These are phyloP conservation scores for Calonectria fujianensis DNA, from an alignment of 2,329 filamentous ascomycete species.

Conservation along the genomic window DNA sequence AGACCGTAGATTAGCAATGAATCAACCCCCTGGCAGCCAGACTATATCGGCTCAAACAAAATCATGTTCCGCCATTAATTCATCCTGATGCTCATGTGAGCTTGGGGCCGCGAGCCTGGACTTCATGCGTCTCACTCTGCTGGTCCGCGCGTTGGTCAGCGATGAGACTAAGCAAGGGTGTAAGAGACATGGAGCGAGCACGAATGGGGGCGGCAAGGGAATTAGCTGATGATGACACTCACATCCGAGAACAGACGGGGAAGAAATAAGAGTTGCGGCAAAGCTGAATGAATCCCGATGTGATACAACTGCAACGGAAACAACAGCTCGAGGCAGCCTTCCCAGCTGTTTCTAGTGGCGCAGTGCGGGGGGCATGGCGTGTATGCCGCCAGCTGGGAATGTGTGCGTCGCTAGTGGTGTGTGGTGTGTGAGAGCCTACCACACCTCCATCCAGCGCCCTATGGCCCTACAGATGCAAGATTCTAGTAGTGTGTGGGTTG, in stretches of 20 bases:
- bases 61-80: constrained; percentile 13
- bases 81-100: constrained; percentile 28
- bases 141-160: constrained; percentile 16
- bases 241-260: background rate
- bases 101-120: constrained; percentile 8
- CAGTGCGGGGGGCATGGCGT: constrained; percentile 30
- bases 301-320: constrained; percentile 2
- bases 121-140: constrained; percentile 27
- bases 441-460: constrained; percentile 5
- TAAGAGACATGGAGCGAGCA: background rate
- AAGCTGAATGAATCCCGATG: background rate
- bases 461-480: constrained; percentile 14
- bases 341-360: constrained; percentile 28
- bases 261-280: background rate
- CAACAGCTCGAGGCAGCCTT: constrained; percentile 19
- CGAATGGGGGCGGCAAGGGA: background rate
- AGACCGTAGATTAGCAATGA: constrained; percentile 2
- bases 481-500: constrained; percentile 16
- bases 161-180: constrained; percentile 24
- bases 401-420: constrained; percentile 22
- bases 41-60: background rate
- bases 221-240: constrained; percentile 9
- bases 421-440: constrained; percentile 5
- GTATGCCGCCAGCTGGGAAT: constrained; percentile 9
- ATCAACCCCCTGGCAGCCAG: background rate